Evolutionary conservation across 352 stramenopile species (phyloP), one percentile per base, ranked within the genome.

Genomic region (Phytophthora hibernalis): DNA sequence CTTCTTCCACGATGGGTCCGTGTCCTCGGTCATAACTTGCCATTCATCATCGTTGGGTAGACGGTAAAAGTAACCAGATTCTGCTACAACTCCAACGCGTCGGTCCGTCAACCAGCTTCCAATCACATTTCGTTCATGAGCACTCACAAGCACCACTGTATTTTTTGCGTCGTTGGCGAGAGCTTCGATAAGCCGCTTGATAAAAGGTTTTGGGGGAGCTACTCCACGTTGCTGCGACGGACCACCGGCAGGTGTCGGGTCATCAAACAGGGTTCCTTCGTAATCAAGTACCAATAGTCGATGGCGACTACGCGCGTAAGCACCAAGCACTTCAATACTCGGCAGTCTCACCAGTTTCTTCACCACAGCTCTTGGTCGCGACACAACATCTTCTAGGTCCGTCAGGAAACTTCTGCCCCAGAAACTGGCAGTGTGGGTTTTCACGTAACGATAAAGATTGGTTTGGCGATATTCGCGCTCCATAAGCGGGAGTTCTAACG

Each of bases 361-460:
- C 10, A 70, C 64, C 6, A 73, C 66, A n/a, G 75, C 55, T 18
- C 62, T 64, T 18, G 79, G 81, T 16, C 66, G 57, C 3, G 75
- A 77, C 0, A 86, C 77, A 0, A 72, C 64, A 40, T 83, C 82
- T 47, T 87, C 79, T 42, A 96, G 82, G 52, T 96, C 89, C 0
- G 77, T 58, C 16, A 96, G 61, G 65, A 95, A 96, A 53, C 78
- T 91, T 61, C 82, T 90, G 18, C 85, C 87, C 89, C 89, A 97
- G 44, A 90, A 93, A 33, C 80, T 90, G 12, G 90, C 89, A 30
- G 87, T 95, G 72, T 97, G 83, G 1, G 78, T 92, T 65, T 88
- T 91, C 26, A 97, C 90, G 54, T 97, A 97, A 9, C 89, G 84
- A 38, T 92, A 76, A 5, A 97, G 52, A 61, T 97, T 96, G 6